Evolutionary conservation across 352 stramenopile species (phyloP), one percentile per base, ranked within the genome.

Genomic region (Pythium scleroteichum): DNA sequence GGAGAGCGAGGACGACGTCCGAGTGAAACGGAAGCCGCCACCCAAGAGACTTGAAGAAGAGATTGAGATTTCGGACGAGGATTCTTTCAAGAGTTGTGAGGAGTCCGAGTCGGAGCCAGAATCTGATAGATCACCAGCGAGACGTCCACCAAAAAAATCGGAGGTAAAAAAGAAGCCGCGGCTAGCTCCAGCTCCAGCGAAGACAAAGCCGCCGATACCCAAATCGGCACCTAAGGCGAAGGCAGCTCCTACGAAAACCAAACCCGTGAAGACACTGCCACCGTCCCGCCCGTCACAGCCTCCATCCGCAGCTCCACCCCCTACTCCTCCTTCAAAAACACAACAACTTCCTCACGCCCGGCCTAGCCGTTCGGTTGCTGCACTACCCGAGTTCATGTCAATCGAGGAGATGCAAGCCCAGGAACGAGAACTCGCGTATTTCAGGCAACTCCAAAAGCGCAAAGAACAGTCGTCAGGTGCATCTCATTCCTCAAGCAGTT

Each of bases 401-500:
- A 63, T 80, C 42, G 69, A 68, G 22, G 77, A 87, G 52, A 55
- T 87, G 19, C 77, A 87, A 27, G 75, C 72, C 3, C 77, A 87
- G 59, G 64, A 87, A 50, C 70, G 71, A 22, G 59, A 77, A 47
- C 66, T 79, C 40, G 74, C 69, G 40, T 55, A 68, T 7, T 72
- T 83, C 32, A 74, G 77, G 50, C 55, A 56, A 17, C 62, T 52
- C 12, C 69, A 56, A 71, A 76, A 59, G 63, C 56, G 68, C 47
- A 68, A 51, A 29, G 39, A 69, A n/a, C 53, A 39, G 17, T n/a
- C 16, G 10, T 24, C 53, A 2, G 27, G 42, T 16, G 24, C 17
- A 24, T 19, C 41, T 7, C 17, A 23, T n/a, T 22, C 41, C 12
- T 35, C 53, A n/a, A 60, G 23, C 12, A 40, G 2, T n/a, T 13